Conservation (phyloP, 169 alveolate species). For the Besnoitia besnoiti region DNA sequence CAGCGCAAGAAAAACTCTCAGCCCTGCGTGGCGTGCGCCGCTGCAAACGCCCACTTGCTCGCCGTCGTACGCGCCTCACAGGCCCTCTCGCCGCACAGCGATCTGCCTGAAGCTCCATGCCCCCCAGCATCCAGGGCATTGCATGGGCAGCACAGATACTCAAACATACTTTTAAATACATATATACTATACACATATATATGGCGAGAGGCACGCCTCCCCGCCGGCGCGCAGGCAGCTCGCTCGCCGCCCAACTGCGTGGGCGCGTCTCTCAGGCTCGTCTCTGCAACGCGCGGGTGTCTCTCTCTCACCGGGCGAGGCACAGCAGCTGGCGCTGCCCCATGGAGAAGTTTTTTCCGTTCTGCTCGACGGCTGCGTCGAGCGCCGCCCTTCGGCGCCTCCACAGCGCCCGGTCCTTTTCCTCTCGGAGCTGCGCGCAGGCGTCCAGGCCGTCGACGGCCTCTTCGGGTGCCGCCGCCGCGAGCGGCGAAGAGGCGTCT, state of each 20-base stretch:
- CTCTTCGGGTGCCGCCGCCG: background rate
- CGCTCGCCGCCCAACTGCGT: background rate
- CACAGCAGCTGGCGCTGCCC: conserved; percentile 91
- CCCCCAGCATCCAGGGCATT: too few species aligned
- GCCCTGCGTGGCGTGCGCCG: too few species aligned
- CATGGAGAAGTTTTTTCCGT: conserved; percentile 79
- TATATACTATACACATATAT: background rate
- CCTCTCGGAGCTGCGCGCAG: background rate
- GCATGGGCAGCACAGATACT: background rate
- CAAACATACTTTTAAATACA: too few species aligned
- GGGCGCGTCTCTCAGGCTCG: background rate
- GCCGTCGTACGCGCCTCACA: too few species aligned
- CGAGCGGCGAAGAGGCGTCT: background rate
- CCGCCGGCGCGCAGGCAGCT: background rate
- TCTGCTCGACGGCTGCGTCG: conserved; percentile 75
- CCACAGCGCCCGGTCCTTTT: background rate
- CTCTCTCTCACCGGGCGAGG: conserved; percentile 83
- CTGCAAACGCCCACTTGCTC: too few species aligned
- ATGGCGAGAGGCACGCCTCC: background rate
- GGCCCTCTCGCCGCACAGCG: too few species aligned
- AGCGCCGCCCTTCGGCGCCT: conserved; percentile 45
- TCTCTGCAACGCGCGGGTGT: conserved; percentile 18
- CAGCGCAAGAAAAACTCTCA: too few species aligned
- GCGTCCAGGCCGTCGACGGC: background rate
- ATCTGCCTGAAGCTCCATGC: too few species aligned